These are phyloP conservation scores for Ophiostoma populinum DNA, from an alignment of 2,329 filamentous ascomycete genomes.

Conservation along the genomic window DNA sequence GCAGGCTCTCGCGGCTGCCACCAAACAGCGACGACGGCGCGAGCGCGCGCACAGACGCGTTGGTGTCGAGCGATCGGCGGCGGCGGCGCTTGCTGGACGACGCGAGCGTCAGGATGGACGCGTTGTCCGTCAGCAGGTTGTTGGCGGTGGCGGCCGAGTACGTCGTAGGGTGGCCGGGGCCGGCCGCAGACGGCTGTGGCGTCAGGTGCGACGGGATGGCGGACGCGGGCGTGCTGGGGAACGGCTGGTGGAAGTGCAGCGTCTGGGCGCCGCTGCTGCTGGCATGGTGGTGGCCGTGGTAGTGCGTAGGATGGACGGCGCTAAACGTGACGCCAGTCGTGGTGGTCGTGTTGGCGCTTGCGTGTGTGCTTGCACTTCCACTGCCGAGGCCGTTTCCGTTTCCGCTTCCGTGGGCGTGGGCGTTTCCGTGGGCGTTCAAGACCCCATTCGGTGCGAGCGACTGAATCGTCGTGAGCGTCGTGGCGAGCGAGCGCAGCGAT, in stretches of 20 bases:
- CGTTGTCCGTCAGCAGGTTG: slow-evolving; percentile 68
- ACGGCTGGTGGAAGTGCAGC: slow-evolving; percentile 49
- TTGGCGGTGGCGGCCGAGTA: slow-evolving; percentile 68
- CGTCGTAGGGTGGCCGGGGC: slow-evolving; percentile 42
- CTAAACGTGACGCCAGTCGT: slow-evolving; percentile 6
- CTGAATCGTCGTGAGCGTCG: slow-evolving; percentile 72
- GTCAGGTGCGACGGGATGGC: slow-evolving; percentile 56
- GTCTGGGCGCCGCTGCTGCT: slow-evolving; percentile 22
- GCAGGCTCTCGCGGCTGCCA: slow-evolving; percentile 63
- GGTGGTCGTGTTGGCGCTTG: neutral
- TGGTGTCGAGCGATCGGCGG: slow-evolving; percentile 66
- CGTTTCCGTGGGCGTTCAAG: slow-evolving; percentile 13
- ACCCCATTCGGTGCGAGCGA: slow-evolving; percentile 45
- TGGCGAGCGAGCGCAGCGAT: slow-evolving; percentile 64
- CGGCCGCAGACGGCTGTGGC: slow-evolving; percentile 20
- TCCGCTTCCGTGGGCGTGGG: slow-evolving; percentile 24
- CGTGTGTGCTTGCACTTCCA: no score
- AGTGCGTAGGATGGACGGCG: slow-evolving; percentile 22
- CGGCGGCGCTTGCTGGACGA: slow-evolving; percentile 66
- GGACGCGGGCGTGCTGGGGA: slow-evolving; percentile 46
- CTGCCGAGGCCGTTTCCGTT: slow-evolving; percentile 9
- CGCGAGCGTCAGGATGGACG: slow-evolving; percentile 69
- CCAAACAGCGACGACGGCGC: slow-evolving; percentile 70
- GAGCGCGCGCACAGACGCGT: slow-evolving; percentile 71
- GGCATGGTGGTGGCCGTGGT: slow-evolving; percentile 7